Percentiles rank a stretch among this genome's conserved stretches.
These are phyloP conservation scores for Sutorius eximius DNA, from an alignment of 1,284 basidiomycete genomes.

Conservation along the genomic window DNA sequence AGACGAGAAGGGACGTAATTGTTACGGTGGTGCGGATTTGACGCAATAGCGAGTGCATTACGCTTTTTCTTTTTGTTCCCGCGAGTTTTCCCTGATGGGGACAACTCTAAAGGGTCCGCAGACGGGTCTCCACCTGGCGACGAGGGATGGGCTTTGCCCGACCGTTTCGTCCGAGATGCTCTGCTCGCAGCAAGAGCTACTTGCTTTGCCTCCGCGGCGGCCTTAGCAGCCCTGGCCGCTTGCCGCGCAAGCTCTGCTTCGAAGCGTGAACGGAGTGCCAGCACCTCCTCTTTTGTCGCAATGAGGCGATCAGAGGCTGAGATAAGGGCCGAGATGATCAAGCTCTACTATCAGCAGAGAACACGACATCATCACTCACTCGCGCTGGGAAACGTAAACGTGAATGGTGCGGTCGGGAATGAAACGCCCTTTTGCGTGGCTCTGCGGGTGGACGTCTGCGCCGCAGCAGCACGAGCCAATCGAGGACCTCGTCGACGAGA, in stretches of 20 bases:
- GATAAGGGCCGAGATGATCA: constrained; percentile 26
- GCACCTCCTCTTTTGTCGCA: constrained; percentile 66
- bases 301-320: constrained; percentile 69
- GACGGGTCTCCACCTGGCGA: constrained; percentile 35
- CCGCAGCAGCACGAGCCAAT: constrained; percentile 41
- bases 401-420: constrained; percentile 54
- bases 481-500: constrained; percentile 43
- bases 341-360: constrained; percentile 22
- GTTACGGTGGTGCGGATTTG: constrained; percentile 86
- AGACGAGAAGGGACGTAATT: constrained; percentile 84
- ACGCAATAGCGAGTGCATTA: constrained; percentile 80
- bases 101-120: constrained; percentile 41
- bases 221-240: constrained; percentile 55
- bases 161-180: constrained; percentile 38
- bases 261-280: constrained; percentile 61
- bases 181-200: constrained; percentile 29
- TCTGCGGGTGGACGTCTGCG: constrained; percentile 28
- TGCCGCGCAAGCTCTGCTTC: constrained; percentile 70
- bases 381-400: constrained; percentile 57
- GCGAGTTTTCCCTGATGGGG: constrained; percentile 38
- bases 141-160: constrained; percentile 39
- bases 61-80: constrained; percentile 85
- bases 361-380: constrained; percentile 56
- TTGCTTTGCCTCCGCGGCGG: constrained; percentile 44
- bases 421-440: constrained; percentile 30